phyloP scores from a whole-genome alignment of 2,329 filamentous ascomycete genomes.

The Diaporthe citrichinensis region DNA sequence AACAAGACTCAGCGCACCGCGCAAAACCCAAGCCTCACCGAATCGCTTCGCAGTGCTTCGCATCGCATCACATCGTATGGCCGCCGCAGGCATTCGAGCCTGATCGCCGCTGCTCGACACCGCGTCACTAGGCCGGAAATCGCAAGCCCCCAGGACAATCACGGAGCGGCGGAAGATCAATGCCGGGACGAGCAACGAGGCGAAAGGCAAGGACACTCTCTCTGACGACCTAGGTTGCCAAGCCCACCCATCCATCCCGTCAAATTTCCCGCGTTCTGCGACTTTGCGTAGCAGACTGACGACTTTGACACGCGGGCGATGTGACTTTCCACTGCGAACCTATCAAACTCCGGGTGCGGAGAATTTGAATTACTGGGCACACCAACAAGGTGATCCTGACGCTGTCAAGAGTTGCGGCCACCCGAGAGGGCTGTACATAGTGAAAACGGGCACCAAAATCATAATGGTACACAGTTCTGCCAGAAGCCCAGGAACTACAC shows the following conservation, averaged over 20 bases:
- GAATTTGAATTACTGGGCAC: background rate
- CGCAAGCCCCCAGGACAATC: background rate
- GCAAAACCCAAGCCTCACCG: background rate
- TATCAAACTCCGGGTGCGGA: background rate
- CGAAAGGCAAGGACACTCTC: too few relatives aligned
- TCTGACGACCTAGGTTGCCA: constrained; percentile 2
- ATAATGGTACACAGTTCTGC: too few relatives aligned
- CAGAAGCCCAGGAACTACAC: too few relatives aligned
- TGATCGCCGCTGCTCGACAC: background rate
- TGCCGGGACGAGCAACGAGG: background rate
- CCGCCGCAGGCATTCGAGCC: background rate
- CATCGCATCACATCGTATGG: background rate
- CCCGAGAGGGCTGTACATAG: background rate
- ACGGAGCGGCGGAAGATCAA: background rate
- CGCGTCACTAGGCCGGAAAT: background rate
- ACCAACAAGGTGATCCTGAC: background rate
- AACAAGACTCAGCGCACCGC: background rate
- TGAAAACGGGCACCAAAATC: too few relatives aligned
- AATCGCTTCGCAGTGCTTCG: background rate
- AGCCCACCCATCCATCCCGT: constrained; percentile 1
- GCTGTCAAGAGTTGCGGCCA: constrained; percentile 16
- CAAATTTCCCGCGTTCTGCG: constrained; percentile 16
- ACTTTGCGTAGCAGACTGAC: background rate
- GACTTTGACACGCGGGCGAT: constrained; percentile 5
- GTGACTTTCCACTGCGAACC: constrained; percentile 18